Evolutionary conservation across 148 eudicot genomes (phyloP).

Genomic region (Chenopodium album): DNA sequence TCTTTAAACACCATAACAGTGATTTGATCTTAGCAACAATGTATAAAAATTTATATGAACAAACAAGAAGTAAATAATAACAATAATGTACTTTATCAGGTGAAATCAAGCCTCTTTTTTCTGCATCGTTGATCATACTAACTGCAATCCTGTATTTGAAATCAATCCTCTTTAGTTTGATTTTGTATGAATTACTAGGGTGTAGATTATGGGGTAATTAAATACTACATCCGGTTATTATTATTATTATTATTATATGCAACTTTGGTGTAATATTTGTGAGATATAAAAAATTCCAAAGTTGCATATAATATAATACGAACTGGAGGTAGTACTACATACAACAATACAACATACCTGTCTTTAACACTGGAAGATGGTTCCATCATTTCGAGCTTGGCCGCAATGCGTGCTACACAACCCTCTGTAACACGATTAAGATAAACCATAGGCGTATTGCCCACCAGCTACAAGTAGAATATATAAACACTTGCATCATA

Average conservation of each 20-base stretch:
- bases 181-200: no score
- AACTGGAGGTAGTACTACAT: no score
- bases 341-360: slow-evolving; percentile 31
- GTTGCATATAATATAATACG: no score
- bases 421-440: slow-evolving; percentile 71
- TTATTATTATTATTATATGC: no score
- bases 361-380: slow-evolving; percentile 90
- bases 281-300: no score
- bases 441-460: slow-evolving; percentile 77
- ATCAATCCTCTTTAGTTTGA: background rate
- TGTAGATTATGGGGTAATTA: no score
- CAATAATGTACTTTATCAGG: slow-evolving; percentile 59
- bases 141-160: slow-evolving; percentile 49
- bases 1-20: slow-evolving; percentile 34
- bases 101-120: slow-evolving; percentile 66
- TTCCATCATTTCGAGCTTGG: slow-evolving; percentile 78
- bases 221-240: no score
- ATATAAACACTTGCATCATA: background rate
- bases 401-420: slow-evolving; percentile 70
- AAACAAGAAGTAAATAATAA: background rate
- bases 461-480: slow-evolving; percentile 41
- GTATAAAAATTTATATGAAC: no score
- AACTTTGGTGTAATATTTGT: no score
- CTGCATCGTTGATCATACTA: slow-evolving; percentile 81
- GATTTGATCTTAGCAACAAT: no score